These are phyloP conservation scores for Alternaria consortialis DNA, from an alignment of 2,329 filamentous ascomycete genomes.

Conservation along the genomic window DNA sequence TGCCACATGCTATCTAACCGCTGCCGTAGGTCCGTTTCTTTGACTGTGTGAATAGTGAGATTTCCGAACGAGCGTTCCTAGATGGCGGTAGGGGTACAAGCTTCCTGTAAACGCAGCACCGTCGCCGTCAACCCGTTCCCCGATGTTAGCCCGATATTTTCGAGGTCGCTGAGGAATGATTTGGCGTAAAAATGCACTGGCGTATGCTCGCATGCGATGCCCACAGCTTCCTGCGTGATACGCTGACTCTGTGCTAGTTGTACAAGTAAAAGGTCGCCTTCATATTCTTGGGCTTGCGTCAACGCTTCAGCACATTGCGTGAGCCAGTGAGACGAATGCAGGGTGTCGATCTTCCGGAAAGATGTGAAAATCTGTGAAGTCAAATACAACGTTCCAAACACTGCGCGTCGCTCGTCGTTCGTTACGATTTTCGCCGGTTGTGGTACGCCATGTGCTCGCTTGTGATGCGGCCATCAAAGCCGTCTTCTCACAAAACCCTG, in stretches of 20 bases:
- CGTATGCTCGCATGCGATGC: too few species aligned
- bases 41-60: not conserved
- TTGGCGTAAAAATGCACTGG: too few species aligned
- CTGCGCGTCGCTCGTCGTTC: constrained; percentile 20
- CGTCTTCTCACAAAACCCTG: constrained; percentile 7
- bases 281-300: too few species aligned
- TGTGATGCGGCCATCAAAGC: constrained; percentile 10
- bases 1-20: not conserved
- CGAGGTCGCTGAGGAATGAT: too few species aligned
- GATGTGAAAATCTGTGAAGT: constrained; percentile 2
- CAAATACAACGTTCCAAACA: constrained; percentile 16
- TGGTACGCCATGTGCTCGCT: constrained; percentile 7
- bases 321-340: not conserved
- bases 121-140: too few species aligned
- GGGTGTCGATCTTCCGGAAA: not conserved
- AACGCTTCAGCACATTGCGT: not conserved
- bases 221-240: too few species aligned
- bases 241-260: too few species aligned
- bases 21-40: not conserved
- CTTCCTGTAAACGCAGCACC: too few species aligned
- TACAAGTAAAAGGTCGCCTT: too few species aligned
- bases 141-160: too few species aligned
- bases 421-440: constrained; percentile 9
- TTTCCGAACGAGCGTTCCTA: constrained; percentile 9
- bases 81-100: too few species aligned